Conservation (phyloP, 768 basidiomycete genomes). For the Trametes meyenii region DNA sequence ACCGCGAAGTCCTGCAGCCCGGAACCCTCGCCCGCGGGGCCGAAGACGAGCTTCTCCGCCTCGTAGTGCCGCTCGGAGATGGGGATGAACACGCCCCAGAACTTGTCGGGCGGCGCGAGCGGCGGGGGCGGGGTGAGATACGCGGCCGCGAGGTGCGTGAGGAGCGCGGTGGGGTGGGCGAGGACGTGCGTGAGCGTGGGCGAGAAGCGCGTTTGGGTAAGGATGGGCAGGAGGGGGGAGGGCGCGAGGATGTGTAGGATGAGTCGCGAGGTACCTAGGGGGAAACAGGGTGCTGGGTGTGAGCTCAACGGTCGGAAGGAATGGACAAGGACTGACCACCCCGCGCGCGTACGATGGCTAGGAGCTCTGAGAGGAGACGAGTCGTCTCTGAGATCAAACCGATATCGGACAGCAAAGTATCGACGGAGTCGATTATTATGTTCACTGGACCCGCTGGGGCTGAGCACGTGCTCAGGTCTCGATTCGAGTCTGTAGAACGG, state of each 20-base stretch:
- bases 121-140: constrained; percentile 74
- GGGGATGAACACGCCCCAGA: constrained; percentile 79
- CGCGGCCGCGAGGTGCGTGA: constrained; percentile 66
- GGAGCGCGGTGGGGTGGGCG: constrained; percentile 70
- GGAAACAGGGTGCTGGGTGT: background rate
- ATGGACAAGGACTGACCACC: constrained; percentile 44
- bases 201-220: constrained; percentile 67
- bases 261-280: constrained; percentile 56
- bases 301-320: background rate
- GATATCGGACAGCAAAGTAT: constrained; percentile 63
- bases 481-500: background rate
- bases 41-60: constrained; percentile 62
- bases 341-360: constrained; percentile 47
- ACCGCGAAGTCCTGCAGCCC: constrained; percentile 58
- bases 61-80: constrained; percentile 64
- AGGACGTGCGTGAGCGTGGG: constrained; percentile 62
- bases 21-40: constrained; percentile 49
- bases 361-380: constrained; percentile 51
- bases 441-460: constrained; percentile 52
- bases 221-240: constrained; percentile 52
- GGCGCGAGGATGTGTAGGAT: constrained; percentile 57
- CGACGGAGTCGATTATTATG: constrained; percentile 73
- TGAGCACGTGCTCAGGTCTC: constrained; percentile 23
- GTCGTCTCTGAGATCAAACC: constrained; percentile 57
- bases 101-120: constrained; percentile 61